Conservation (phyloP, 2,329 filamentous ascomycete species). For the Hypoxylon sp. region DNA sequence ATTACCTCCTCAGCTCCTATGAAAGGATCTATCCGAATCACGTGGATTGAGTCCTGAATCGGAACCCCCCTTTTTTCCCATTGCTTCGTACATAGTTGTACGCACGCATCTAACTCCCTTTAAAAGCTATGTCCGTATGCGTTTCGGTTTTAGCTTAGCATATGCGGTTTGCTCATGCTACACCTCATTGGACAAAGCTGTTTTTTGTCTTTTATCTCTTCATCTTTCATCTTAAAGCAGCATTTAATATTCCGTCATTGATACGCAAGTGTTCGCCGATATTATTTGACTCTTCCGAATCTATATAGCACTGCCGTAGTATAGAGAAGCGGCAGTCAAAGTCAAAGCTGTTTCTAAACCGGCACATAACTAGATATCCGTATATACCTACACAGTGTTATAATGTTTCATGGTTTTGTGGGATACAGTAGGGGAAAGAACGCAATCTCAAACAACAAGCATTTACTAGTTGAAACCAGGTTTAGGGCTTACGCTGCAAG, state of each 20-base stretch:
- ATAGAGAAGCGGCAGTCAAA: slow-evolving; percentile 15
- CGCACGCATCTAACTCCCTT: neutral
- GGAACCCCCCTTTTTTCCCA: neutral
- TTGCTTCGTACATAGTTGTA: slow-evolving; percentile 1
- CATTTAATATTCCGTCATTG: slow-evolving; percentile 32
- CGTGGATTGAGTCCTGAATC: slow-evolving; percentile 32
- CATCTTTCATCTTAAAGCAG: slow-evolving; percentile 25
- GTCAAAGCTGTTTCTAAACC: slow-evolving; percentile 17
- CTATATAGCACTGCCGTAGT: neutral
- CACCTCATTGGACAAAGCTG: slow-evolving; percentile 20
- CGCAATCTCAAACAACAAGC: slow-evolving; percentile 18
- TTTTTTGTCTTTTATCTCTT: slow-evolving; percentile 5
- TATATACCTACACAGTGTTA: neutral
- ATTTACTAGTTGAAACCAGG: slow-evolving; percentile 19
- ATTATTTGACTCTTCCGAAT: slow-evolving; percentile 7
- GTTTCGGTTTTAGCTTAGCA: slow-evolving; percentile 24
- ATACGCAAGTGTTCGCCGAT: slow-evolving; percentile 16
- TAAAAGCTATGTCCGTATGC: slow-evolving; percentile 4
- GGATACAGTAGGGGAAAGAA: slow-evolving; percentile 7
- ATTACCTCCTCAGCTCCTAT: slow-evolving; percentile 12
- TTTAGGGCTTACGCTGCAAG: slow-evolving; percentile 35
- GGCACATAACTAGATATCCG: neutral
- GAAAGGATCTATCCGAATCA: slow-evolving; percentile 31
- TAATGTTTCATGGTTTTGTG: slow-evolving; percentile 8
- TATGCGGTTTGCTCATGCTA: slow-evolving; percentile 11